A percentile compares a stretch with the other conserved stretches of the same genome.
Conservation (phyloP, 2,329 filamentous ascomycete genomes). For the Trichoderma breve region DNA sequence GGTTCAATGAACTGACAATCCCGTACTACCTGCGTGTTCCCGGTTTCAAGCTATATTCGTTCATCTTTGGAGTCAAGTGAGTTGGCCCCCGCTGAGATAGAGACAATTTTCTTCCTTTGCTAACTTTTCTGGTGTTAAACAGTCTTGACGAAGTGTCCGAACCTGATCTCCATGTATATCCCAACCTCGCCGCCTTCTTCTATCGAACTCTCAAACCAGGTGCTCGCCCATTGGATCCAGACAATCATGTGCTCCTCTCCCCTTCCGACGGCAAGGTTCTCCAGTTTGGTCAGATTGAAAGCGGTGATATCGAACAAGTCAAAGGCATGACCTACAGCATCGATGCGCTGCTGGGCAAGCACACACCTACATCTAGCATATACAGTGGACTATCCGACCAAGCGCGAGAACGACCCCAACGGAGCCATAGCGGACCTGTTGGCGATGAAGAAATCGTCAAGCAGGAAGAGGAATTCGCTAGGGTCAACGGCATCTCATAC, state of each 20-base stretch:
- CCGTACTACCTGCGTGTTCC: slow-evolving; percentile 85
- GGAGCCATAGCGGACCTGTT: slow-evolving; percentile 32
- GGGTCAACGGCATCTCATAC: slow-evolving; percentile 93
- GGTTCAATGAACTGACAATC: slow-evolving; percentile 84
- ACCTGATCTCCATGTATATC: slow-evolving; percentile 82
- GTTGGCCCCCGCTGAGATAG: slow-evolving; percentile 23
- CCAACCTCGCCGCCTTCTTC: slow-evolving; percentile 95
- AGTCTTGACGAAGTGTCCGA: slow-evolving; percentile 84
- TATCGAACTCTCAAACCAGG: slow-evolving; percentile 93
- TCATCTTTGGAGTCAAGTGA: slow-evolving; percentile 81
- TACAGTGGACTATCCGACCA: slow-evolving; percentile 34
- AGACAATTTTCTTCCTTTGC: neutral
- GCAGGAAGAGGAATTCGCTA: slow-evolving; percentile 88
- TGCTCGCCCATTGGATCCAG: slow-evolving; percentile 76
- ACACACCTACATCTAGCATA: slow-evolving; percentile 56
- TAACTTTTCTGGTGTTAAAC: slow-evolving; percentile 24
- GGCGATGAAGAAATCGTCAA: slow-evolving; percentile 66
- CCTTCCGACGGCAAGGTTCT: slow-evolving; percentile 89
- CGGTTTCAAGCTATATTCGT: slow-evolving; percentile 89
- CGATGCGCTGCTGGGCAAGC: slow-evolving; percentile 81
- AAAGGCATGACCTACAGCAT: slow-evolving; percentile 98
- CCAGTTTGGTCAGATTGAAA: slow-evolving; percentile 87
- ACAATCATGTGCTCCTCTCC: slow-evolving; percentile 76
- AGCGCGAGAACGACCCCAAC: slow-evolving; percentile 22
- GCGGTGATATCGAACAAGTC: slow-evolving; percentile 95